Evolutionary conservation across 768 basidiomycete species (phyloP), one percentile per base, ranked within the genome.

Genomic region (Termitomyces bulborhizus): DNA sequence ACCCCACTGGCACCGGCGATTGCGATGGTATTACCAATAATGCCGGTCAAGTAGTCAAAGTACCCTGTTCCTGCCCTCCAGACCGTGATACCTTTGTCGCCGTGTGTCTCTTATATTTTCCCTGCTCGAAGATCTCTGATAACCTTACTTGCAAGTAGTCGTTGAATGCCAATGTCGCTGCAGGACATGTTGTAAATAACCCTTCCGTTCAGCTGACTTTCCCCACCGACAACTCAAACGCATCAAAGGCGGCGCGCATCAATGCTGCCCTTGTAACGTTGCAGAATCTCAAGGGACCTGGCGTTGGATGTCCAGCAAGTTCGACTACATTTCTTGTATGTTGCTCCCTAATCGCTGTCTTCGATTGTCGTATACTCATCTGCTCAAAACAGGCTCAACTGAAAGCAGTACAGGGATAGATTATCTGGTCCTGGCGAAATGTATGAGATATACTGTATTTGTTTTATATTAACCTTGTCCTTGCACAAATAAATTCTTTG

Each of bases 41-140:
- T 4, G 70, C 70, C 51, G 85, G 84, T 6, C 68, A 78, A 46
- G 74, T 79, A 9, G 75, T 87, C 63, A 77, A 79, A 62, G 73
- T 89, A 27, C 87, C 88, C 16, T 88, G 88, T 68, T 63, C 74
- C 29, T 88, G 86, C 65, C 85, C 85, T 36, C 86, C 86, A 7
- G 71, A 75, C 53, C 74, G 77, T 51, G 67, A 69, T 15, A 67
- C 69, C 13, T 86, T 84, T 68, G 75, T 84, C 57, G 40, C 70
- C 24, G 84, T 83, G 58, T 41, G 66, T 56, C 15, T 40, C 13
- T 16, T 1, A 24, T 15, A 36, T 16, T 21, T 13, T 31, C 11
- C 18, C 36, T 26, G 12, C 32, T 16, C 16, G 12, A 26, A 26
- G 16, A 37, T 24, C 2, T 21, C 26, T 49, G 47, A 18, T 56